phyloP scores from a whole-genome alignment of 371 early-diverging fungal genomes.

The Lichtheimia ornata region DNA sequence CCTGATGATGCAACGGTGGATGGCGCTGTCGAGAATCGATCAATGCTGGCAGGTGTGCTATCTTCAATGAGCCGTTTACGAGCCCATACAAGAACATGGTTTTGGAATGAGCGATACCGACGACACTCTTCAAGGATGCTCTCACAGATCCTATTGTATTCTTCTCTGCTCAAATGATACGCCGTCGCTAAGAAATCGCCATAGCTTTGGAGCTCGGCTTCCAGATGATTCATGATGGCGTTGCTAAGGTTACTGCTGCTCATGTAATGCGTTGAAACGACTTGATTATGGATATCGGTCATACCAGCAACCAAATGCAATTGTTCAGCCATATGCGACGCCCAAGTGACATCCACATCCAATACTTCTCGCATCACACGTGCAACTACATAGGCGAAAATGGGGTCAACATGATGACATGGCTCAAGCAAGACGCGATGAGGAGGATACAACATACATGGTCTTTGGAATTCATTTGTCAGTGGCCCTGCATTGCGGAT shows the following conservation, averaged over 20 bases:
- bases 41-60: background rate
- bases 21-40: conserved; percentile 4
- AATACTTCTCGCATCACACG: conserved; percentile 16
- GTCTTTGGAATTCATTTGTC: conserved; percentile 19
- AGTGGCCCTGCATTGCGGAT: conserved; percentile 47
- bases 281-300: conserved; percentile 35
- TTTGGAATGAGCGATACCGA: conserved; percentile 23
- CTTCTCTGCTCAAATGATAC: conserved; percentile 3
- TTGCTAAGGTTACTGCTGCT: conserved; percentile 20
- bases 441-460: conserved; percentile 31
- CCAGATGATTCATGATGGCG: conserved; percentile 14
- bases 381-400: conserved; percentile 15
- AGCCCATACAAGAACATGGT: conserved; percentile 42
- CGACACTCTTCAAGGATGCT: conserved; percentile 17
- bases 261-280: conserved; percentile 20
- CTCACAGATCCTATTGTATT: background rate
- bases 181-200: conserved; percentile 6
- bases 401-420: background rate
- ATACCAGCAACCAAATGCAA: conserved; percentile 21
- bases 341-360: conserved; percentile 31
- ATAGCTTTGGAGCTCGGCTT: conserved; percentile 19
- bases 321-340: conserved; percentile 20
- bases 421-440: background rate
- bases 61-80: conserved; percentile 31
- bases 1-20: background rate